These are phyloP conservation scores for Penicillium cosmopolitanum DNA, from an alignment of 495 filamentous ascomycete species.

Conservation along the genomic window DNA sequence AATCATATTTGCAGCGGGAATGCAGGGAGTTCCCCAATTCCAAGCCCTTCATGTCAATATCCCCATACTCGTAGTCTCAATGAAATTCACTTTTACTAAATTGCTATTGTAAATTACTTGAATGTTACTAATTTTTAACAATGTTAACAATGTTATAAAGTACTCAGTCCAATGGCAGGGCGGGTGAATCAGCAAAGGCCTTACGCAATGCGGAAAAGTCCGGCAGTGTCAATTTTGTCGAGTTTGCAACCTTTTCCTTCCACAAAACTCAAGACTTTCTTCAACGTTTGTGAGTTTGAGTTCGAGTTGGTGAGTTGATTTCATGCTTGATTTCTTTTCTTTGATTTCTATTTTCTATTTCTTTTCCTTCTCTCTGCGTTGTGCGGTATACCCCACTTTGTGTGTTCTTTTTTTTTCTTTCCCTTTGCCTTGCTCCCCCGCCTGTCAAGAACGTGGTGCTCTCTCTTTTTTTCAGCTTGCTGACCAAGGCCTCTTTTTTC, in stretches of 20 bases:
- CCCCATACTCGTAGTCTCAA: too few species aligned
- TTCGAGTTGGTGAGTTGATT: background rate
- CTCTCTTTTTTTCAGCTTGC: too few species aligned
- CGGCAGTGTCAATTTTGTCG: conserved; percentile 44
- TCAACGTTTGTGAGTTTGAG: conserved; percentile 1
- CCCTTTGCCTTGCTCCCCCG: background rate
- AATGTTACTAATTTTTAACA: background rate
- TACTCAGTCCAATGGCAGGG: conserved; percentile 21
- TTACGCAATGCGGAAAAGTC: conserved; percentile 51
- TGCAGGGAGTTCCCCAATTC: conserved; percentile 14
- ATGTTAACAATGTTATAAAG: background rate
- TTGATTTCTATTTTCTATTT: conserved; percentile 24
- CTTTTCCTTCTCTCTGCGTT: conserved; percentile 21
- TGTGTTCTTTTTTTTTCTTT: conserved; percentile 28
- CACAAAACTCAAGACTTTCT: conserved; percentile 21
- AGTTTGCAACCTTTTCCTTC: conserved; percentile 27
- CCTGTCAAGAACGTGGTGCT: too few species aligned
- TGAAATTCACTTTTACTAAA: too few species aligned
- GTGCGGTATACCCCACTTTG: conserved; percentile 33
- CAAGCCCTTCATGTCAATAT: too few species aligned
- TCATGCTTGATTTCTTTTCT: background rate
- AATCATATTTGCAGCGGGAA: conserved; percentile 8
- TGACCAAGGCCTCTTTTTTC: conserved; percentile 11
- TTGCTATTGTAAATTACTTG: background rate
- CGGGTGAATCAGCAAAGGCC: conserved; percentile 28